Base-by-base conservation (phyloP, 2,329 filamentous ascomycete genomes). In the Rhytidhysteron rufulum region DNA sequence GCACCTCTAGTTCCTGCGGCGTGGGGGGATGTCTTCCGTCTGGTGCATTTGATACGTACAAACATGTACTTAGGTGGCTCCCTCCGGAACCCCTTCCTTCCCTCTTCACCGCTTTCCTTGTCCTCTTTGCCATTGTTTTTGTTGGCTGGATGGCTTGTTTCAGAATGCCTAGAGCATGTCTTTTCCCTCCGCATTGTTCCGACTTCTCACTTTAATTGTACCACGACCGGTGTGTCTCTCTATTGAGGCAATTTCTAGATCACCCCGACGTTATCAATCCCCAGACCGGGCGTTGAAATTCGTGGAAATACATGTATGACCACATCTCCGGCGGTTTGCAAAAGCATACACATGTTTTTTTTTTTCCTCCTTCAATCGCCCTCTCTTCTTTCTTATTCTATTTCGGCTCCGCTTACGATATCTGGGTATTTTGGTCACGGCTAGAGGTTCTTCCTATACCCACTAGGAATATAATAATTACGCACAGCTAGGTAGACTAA, bases 11-110 rank as follows among this genome's bases (percentile, higher is more conserved):
- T n/a, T n/a, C n/a, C n/a, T n/a, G 51, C 38, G 53, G 52, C 50
- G 50, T 56, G 51, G 53, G 44, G 38, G 50, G 45, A 47, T n/a
- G 18, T 45, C 17, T 46, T 50, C 41, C 44, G 43, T 47, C 21
- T 44, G 45, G 46, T 36, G 37, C 41, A 39, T 31, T 40, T 40
- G 24, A 27, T 27, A 27, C 24, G 24, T 8, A 27, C n/a, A n/a
- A n/a, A n/a, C n/a, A n/a, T n/a, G n/a, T n/a, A n/a, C n/a, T n/a
- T n/a, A n/a, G n/a, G n/a, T n/a, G 31, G 10, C 33, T 34, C 35
- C 42, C 25, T 29, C n/a, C 25, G 9, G 30, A 16, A 21, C 40
- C 34, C 35, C 44, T 31, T 35, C 42, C 41, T 39, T 20, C 17
- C 41, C 38, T 36, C 35, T 41, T 42, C 43, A 47, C 48, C 41